Evolutionary conservation across 495 filamentous ascomycete genomes (phyloP).

Genomic region (Aspergillus funiculosus): DNA sequence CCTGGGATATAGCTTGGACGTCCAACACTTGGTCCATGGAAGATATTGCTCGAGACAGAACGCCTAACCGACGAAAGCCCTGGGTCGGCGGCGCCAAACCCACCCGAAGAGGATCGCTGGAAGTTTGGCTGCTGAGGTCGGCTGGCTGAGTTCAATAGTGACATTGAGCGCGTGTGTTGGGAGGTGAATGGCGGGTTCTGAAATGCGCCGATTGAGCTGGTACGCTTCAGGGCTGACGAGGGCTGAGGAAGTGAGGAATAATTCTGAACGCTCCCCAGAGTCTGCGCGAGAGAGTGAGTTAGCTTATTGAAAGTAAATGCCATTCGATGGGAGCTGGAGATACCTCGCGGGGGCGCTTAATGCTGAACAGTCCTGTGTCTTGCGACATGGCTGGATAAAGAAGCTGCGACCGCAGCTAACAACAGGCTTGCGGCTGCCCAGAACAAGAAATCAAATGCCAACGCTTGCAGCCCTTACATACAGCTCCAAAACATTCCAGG

Average conservation of each 20-base stretch:
- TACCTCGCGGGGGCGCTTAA: constrained; percentile 69
- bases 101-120: constrained; percentile 73
- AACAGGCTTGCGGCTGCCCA: constrained; percentile 1
- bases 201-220: constrained; percentile 68
- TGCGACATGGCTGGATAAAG: constrained; percentile 58
- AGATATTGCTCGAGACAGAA: constrained; percentile 64
- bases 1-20: constrained; percentile 69
- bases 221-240: constrained; percentile 91
- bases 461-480: too few relatives aligned
- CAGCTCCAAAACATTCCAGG: too few relatives aligned
- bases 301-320: too few relatives aligned
- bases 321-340: constrained; percentile 21
- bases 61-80: constrained; percentile 83
- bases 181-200: constrained; percentile 59
- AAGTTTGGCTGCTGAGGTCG: constrained; percentile 82
- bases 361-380: constrained; percentile 67
- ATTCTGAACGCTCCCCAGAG: constrained; percentile 68
- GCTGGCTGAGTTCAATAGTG: constrained; percentile 79
- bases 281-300: constrained; percentile 43
- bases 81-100: constrained; percentile 60
- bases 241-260: constrained; percentile 82
- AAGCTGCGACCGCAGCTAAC: constrained; percentile 31
- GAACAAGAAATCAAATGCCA: neutral
- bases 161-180: constrained; percentile 72
- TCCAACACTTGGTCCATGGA: constrained; percentile 54